Evolutionary conservation across 176 grass and related monocot genomes (phyloP).

Genomic region (bread wheat (Triticum aestivum)): IWGSC_CS_RefSeq_v2.1 NC_057812.1:699572810-699573309

Average conservation of each 20-base stretch:
- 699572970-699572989: conserved; percentile 37
- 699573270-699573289: too few relatives aligned
- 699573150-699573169: too few relatives aligned
- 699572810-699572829: too few relatives aligned
- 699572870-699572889: conserved; percentile 6
- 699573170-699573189: too few relatives aligned
- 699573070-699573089: neutral
- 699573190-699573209: neutral
- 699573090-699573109: neutral
- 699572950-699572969: conserved; percentile 28
- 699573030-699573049: conserved; percentile 33
- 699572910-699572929: conserved; percentile 44
- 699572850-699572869: neutral
- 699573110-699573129: neutral
- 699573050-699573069: conserved; percentile 17
- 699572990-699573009: conserved; percentile 20
- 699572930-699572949: conserved; percentile 46
- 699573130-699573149: neutral
- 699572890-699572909: conserved; percentile 44
- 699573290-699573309: too few relatives aligned
- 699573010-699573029: conserved; percentile 22
- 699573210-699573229: neutral
- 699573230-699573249: too few relatives aligned
- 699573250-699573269: too few relatives aligned
- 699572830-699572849: neutral